Evolutionary conservation across 352 stramenopile genomes (phyloP).

Genomic region (Globisporangium cederbergense): DNA sequence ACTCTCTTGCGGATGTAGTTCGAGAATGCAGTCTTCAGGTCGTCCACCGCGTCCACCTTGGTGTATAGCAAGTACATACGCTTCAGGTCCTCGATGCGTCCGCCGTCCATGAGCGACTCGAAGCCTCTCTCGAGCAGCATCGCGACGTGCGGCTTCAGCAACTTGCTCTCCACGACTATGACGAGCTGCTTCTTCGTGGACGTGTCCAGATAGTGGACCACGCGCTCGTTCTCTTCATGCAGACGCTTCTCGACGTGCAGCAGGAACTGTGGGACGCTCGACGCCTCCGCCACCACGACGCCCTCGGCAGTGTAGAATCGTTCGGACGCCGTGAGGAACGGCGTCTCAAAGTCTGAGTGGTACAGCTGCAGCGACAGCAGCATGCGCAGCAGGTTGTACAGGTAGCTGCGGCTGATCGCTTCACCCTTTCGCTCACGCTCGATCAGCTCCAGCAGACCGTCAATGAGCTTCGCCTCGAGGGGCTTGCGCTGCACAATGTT

Average conservation of each 20-base stretch:
- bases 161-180: conserved; percentile 70
- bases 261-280: conserved; percentile 83
- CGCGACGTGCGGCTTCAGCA: conserved; percentile 81
- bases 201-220: conserved; percentile 70
- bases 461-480: conserved; percentile 68
- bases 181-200: conserved; percentile 75
- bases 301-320: conserved; percentile 87
- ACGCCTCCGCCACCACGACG: conserved; percentile 42
- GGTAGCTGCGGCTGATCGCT: conserved; percentile 74
- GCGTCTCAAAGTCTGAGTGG: conserved; percentile 78
- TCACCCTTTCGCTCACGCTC: conserved; percentile 87
- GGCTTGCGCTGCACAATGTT: conserved; percentile 49
- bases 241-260: conserved; percentile 86
- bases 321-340: conserved; percentile 84
- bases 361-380: conserved; percentile 84
- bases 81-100: conserved; percentile 79
- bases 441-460: conserved; percentile 79
- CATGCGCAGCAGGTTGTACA: conserved; percentile 85
- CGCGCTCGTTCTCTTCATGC: conserved; percentile 73
- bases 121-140: conserved; percentile 86
- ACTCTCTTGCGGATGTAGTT: conserved; percentile 80
- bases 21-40: conserved; percentile 64
- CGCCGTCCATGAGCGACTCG: conserved; percentile 80
- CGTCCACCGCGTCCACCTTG: conserved; percentile 65
- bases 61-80: conserved; percentile 84